A percentile compares a stretch with the other conserved stretches of the same genome.
phyloP scores from a whole-genome alignment of 2,329 filamentous ascomycete species.

The Neopestalotiopsis sp. region DNA sequence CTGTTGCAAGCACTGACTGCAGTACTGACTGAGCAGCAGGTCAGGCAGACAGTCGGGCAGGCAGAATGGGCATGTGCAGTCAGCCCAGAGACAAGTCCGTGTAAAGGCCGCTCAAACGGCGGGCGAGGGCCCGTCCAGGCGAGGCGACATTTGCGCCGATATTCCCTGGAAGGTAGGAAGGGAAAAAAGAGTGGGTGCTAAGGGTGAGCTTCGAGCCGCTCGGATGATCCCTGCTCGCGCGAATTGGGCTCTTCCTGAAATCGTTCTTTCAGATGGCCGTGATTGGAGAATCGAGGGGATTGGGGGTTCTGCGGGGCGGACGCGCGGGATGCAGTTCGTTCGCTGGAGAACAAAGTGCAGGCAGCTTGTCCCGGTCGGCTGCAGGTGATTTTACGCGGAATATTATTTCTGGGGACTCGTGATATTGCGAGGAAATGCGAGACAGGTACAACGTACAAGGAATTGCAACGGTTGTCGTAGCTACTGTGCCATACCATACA shows the following conservation, averaged over 20 bases:
- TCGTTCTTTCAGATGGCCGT: conserved; percentile 8
- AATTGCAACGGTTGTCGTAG: not conserved
- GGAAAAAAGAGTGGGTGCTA: not conserved
- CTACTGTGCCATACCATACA: not conserved
- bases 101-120: conserved; percentile 9
- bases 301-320: conserved; percentile 17
- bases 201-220: conserved; percentile 5
- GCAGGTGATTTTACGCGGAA: conserved; percentile 14
- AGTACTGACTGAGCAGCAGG: not conserved
- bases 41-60: not conserved
- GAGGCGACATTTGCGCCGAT: conserved; percentile 8
- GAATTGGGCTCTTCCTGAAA: conserved; percentile 18
- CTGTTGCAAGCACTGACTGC: not conserved
- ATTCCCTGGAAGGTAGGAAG: not conserved
- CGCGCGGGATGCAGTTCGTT: conserved; percentile 15
- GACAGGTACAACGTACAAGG: not conserved
- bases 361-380: conserved; percentile 3
- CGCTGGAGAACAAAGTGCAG: conserved; percentile 4
- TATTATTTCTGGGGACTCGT: conserved; percentile 17
- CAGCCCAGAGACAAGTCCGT: not conserved
- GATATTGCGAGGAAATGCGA: conserved; percentile 15
- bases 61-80: no score
- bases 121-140: not conserved
- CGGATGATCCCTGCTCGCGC: conserved; percentile 10
- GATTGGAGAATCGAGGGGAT: conserved; percentile 17